Percentiles rank a stretch among this genome's conserved stretches.
Conservation (phyloP, 176 grass and related monocot species). For the Eragrostis curvula region DNA sequence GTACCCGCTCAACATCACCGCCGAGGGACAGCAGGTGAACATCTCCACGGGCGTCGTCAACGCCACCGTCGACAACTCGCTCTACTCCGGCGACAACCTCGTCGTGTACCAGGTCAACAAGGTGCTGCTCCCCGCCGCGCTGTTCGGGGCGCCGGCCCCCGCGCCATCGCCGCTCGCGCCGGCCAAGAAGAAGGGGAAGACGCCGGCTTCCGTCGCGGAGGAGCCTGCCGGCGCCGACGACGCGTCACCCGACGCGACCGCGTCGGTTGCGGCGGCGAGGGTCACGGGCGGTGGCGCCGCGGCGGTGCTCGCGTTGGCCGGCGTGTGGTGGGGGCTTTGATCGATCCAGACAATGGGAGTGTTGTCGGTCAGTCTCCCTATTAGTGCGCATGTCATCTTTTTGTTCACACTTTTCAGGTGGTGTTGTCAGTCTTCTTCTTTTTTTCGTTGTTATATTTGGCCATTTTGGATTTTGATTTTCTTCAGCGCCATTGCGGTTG, state of each 20-base stretch:
- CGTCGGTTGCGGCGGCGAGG: slow-evolving; percentile 32
- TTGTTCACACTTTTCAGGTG: background rate
- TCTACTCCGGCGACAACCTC: slow-evolving; percentile 64
- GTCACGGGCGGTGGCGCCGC: slow-evolving; percentile 22
- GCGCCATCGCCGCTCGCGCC: slow-evolving; percentile 59
- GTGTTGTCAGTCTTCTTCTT: background rate
- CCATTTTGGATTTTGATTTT: slow-evolving; percentile 33
- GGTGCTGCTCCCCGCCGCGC: slow-evolving; percentile 68
- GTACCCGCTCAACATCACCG: slow-evolving; percentile 80
- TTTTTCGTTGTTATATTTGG: background rate
- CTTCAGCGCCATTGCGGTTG: slow-evolving; percentile 22
- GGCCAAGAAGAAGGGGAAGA: slow-evolving; percentile 60
- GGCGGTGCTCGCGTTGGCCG: slow-evolving; percentile 44
- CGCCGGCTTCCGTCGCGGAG: slow-evolving; percentile 48
- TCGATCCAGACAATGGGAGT: background rate
- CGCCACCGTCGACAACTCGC: slow-evolving; percentile 67
- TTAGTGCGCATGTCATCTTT: background rate
- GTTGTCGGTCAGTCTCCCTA: background rate
- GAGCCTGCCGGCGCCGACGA: slow-evolving; percentile 59
- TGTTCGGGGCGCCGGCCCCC: slow-evolving; percentile 58
- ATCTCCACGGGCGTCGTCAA: slow-evolving; percentile 83
- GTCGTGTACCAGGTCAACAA: slow-evolving; percentile 80
- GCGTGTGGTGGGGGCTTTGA: slow-evolving; percentile 59
- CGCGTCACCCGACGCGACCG: slow-evolving; percentile 39
- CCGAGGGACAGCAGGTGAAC: slow-evolving; percentile 71